Conservation (phyloP, 2,329 filamentous ascomycete genomes). For the Exophiala phaeomuriformis region DNA sequence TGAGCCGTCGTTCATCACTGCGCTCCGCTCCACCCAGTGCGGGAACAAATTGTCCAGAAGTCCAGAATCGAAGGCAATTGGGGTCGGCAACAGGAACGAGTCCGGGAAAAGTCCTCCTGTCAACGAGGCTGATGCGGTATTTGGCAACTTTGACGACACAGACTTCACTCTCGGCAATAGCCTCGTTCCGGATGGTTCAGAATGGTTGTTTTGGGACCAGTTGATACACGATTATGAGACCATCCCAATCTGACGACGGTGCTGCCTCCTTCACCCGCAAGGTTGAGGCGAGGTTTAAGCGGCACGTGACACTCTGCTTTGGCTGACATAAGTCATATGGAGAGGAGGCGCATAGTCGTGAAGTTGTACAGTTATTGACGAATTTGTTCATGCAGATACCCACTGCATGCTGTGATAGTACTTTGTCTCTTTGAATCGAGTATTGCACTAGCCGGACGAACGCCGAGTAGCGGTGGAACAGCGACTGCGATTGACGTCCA, state of each 20-base stretch:
- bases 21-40: neutral
- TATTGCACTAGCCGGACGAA: neutral
- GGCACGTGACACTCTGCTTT: neutral
- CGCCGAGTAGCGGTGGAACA: neutral
- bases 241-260: neutral
- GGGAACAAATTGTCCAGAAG: neutral
- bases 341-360: too few species aligned
- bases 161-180: neutral
- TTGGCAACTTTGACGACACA: neutral
- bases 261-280: neutral
- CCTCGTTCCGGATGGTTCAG: neutral
- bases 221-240: neutral
- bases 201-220: conserved; percentile 2
- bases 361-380: too few species aligned
- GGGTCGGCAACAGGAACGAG: neutral
- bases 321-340: neutral
- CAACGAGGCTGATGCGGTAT: neutral
- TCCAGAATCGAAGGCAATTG: neutral
- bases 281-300: neutral
- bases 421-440: neutral
- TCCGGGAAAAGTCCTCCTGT: neutral
- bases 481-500: neutral
- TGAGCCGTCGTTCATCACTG: neutral
- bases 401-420: neutral
- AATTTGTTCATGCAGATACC: too few species aligned